Evolutionary conservation across 2,329 filamentous ascomycete genomes (phyloP).

Genomic region (Fusarium sp.): DNA sequence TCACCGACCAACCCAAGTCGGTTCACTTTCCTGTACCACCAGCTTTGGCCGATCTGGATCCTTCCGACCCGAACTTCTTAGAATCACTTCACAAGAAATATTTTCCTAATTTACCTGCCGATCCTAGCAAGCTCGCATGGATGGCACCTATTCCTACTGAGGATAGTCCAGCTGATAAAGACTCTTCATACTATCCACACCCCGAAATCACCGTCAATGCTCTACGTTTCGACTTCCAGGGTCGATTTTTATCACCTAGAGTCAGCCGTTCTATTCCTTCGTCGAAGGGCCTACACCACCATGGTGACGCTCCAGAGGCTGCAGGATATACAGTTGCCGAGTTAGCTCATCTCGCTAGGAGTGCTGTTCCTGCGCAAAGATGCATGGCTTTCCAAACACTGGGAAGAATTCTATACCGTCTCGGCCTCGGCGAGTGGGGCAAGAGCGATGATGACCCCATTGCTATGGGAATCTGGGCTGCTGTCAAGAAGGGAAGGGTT

Average conservation of each 20-base stretch:
- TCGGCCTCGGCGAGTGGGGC: constrained; percentile 80
- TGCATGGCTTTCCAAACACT: constrained; percentile 94
- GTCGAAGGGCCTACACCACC: constrained; percentile 88
- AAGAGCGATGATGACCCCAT: constrained; percentile 69
- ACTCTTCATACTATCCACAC: constrained; percentile 85
- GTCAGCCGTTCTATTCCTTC: constrained; percentile 80
- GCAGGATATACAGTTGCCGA: constrained; percentile 95
- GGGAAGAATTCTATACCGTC: constrained; percentile 83
- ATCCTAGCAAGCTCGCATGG: constrained; percentile 90
- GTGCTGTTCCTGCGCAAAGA: constrained; percentile 84
- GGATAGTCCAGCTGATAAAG: constrained; percentile 72
- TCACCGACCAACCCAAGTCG: constrained; percentile 55
- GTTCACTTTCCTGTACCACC: constrained; percentile 73
- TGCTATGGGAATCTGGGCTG: constrained; percentile 85
- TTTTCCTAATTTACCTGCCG: constrained; percentile 87
- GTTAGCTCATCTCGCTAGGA: constrained; percentile 82
- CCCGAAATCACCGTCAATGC: constrained; percentile 79
- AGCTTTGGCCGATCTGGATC: constrained; percentile 79
- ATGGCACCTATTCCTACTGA: constrained; percentile 79
- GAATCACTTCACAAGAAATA: constrained; percentile 89
- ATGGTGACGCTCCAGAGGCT: constrained; percentile 90
- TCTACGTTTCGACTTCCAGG: constrained; percentile 90
- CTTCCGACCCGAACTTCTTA: constrained; percentile 85
- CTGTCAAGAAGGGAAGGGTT: constrained; percentile 80
- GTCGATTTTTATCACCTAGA: constrained; percentile 81